A percentile compares a stretch with the other conserved stretches of the same genome.
phyloP scores from a whole-genome alignment of 2,329 filamentous ascomycete species.

The Colletotrichum higginsianum region DNA sequence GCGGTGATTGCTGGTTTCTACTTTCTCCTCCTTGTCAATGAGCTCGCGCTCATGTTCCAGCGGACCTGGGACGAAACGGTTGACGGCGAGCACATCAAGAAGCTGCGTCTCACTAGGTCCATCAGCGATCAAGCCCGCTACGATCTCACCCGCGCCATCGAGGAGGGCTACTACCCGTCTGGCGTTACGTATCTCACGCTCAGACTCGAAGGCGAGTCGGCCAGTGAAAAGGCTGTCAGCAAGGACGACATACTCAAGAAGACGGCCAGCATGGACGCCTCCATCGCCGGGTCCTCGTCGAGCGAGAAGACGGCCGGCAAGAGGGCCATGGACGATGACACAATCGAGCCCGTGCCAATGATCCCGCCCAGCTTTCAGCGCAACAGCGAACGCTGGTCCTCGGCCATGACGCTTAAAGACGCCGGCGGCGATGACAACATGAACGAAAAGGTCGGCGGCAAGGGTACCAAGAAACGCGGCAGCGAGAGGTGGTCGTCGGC shows the following conservation, averaged over 20 bases:
- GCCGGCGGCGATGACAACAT: slow-evolving; percentile 25
- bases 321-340: slow-evolving; percentile 25
- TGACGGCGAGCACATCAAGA: slow-evolving; percentile 37
- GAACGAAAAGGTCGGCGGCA: slow-evolving; percentile 28
- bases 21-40: slow-evolving; percentile 40
- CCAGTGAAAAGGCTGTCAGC: slow-evolving; percentile 37
- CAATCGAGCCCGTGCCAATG: slow-evolving; percentile 36
- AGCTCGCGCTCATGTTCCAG: slow-evolving; percentile 42
- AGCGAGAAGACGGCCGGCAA: slow-evolving; percentile 37
- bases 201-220: slow-evolving; percentile 37
- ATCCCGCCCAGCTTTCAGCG: slow-evolving; percentile 38
- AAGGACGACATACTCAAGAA: slow-evolving; percentile 39
- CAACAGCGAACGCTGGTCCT: slow-evolving; percentile 39
- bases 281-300: slow-evolving; percentile 35
- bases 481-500: slow-evolving; percentile 36
- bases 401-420: slow-evolving; percentile 36
- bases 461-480: slow-evolving; percentile 34
- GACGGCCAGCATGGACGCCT: slow-evolving; percentile 34
- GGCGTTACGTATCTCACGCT: slow-evolving; percentile 39
- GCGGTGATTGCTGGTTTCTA: slow-evolving; percentile 45
- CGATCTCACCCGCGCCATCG: slow-evolving; percentile 39
- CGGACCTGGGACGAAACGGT: slow-evolving; percentile 40
- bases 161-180: slow-evolving; percentile 40
- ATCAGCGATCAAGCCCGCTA: slow-evolving; percentile 41
- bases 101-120: slow-evolving; percentile 31